These are phyloP conservation scores for Nigrograna mackinnonii DNA, from an alignment of 2,329 filamentous ascomycete species.

Conservation along the genomic window DNA sequence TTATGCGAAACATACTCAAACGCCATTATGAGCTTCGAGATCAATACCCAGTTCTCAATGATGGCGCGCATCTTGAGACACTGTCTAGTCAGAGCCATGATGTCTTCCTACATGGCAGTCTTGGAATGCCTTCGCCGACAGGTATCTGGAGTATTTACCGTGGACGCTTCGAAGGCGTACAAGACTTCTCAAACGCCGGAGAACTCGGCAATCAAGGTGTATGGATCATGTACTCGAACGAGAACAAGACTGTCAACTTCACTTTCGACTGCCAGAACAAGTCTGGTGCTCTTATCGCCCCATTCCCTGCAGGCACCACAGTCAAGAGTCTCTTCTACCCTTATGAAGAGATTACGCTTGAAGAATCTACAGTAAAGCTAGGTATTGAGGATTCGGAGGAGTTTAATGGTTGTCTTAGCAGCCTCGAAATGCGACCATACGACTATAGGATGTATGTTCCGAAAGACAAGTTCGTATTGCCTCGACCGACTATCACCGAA, in stretches of 20 bases:
- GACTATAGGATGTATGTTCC: constrained; percentile 66
- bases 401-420: constrained; percentile 61
- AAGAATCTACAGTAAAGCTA: constrained; percentile 49
- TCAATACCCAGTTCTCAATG: constrained; percentile 61
- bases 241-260: constrained; percentile 55
- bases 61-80: constrained; percentile 59
- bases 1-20: constrained; percentile 64
- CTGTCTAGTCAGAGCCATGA: constrained; percentile 59
- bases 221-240: constrained; percentile 58
- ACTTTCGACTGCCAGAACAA: constrained; percentile 60
- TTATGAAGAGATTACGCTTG: constrained; percentile 60
- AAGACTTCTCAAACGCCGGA: constrained; percentile 50
- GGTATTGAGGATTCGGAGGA: constrained; percentile 26
- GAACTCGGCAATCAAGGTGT: constrained; percentile 50
- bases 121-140: constrained; percentile 22
- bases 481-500: constrained; percentile 62
- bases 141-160: constrained; percentile 63
- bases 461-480: constrained; percentile 51
- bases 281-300: constrained; percentile 57
- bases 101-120: constrained; percentile 21
- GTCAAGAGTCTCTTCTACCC: constrained; percentile 68
- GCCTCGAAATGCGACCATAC: constrained; percentile 57
- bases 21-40: constrained; percentile 64
- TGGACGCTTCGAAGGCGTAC: constrained; percentile 53
- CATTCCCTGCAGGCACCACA: constrained; percentile 57